Evolutionary conservation across 1,284 basidiomycete species (phyloP), one percentile per base, ranked within the genome.

Genomic region (Uromyces viciae-fabae): DNA sequence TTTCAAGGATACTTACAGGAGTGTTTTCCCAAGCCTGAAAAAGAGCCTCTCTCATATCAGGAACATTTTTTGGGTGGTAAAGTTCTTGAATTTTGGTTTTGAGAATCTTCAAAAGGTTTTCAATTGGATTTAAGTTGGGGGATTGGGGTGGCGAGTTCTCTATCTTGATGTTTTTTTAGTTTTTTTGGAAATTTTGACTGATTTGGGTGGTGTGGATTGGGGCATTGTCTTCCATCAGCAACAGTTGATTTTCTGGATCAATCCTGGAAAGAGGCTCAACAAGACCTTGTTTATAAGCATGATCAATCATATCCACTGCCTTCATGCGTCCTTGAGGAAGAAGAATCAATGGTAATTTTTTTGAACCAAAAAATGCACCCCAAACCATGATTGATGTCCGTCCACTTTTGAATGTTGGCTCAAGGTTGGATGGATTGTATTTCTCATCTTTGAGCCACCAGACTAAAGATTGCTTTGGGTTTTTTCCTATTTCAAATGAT

Each of bases 121-220:
- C 86, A 83, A 87, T 87, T 36, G 84, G 85, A 78, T 86, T 87
- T 22, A 87, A 83, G 82, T 87, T 85, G 38, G 86, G 85, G 60
- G 86, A 87, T 60, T 85, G 83, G 49, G 86, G 82, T 60, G 85
- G 86, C 85, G 85, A 87, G 15, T 38, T 11, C 1, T 40, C 1
- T 19, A 40, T 66, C 5, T 66, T 38, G 33, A 66, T n/a, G n/a
- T n/a, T 40, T 2, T 2, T 22, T 17, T 66, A 14, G 1, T 0
- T 15, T 3, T 36, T 19, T 14, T 40, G 28, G 62, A 66, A 66
- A 0, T 36, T n/a, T 1, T 17, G 17, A 38, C 49, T 58, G 31
- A 74, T 31, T 15, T 31, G 15, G 31, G 52, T n/a, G 15, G 3
- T 52, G 31, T 74, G 72, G 46, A 74, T 38, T 25, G 58, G 58